phyloP scores from a whole-genome alignment of 2,329 filamentous ascomycete species.

The Aspergillus hortae region DNA sequence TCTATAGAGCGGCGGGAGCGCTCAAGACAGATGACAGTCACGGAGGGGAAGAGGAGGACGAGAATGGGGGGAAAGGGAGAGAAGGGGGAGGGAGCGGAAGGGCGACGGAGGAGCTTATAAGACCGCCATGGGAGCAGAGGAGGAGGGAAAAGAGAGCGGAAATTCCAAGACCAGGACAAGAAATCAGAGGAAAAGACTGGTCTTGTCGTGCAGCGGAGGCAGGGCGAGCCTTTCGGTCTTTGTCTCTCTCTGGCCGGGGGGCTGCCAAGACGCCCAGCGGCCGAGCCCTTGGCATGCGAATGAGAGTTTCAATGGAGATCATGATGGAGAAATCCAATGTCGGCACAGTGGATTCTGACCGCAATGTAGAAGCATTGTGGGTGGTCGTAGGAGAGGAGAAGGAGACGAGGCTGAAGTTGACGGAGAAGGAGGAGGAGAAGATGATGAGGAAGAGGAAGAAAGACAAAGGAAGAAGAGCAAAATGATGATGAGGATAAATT shows the following conservation, averaged over 20 bases:
- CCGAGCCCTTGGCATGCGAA: slow-evolving; percentile 30
- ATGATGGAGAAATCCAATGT: not conserved
- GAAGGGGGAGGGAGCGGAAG: slow-evolving; percentile 10
- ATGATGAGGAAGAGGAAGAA: not conserved
- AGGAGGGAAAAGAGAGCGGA: slow-evolving; percentile 18
- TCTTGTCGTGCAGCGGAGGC: slow-evolving; percentile 19
- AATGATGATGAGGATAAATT: not conserved
- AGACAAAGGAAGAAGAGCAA: not conserved
- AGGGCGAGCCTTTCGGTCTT: slow-evolving; percentile 6
- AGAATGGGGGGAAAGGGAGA: slow-evolving; percentile 8
- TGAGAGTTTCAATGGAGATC: not conserved
- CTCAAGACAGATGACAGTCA: slow-evolving; percentile 1
- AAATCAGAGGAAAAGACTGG: slow-evolving; percentile 14
- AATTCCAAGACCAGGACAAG: slow-evolving; percentile 16
- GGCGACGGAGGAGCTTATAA: slow-evolving; percentile 13
- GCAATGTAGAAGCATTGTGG: not conserved
- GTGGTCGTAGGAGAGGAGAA: not conserved
- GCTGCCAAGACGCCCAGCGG: slow-evolving; percentile 29
- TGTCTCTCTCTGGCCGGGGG: slow-evolving; percentile 10
- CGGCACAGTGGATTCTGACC: not conserved
- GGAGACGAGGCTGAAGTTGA: not conserved
- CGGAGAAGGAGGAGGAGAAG: not conserved
- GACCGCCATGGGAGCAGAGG: slow-evolving; percentile 14
- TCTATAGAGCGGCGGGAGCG: slow-evolving; percentile 5
- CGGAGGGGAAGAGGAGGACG: slow-evolving; percentile 1